phyloP scores from a whole-genome alignment of 2,329 filamentous ascomycete genomes.

The Ophiostoma piceae region DNA sequence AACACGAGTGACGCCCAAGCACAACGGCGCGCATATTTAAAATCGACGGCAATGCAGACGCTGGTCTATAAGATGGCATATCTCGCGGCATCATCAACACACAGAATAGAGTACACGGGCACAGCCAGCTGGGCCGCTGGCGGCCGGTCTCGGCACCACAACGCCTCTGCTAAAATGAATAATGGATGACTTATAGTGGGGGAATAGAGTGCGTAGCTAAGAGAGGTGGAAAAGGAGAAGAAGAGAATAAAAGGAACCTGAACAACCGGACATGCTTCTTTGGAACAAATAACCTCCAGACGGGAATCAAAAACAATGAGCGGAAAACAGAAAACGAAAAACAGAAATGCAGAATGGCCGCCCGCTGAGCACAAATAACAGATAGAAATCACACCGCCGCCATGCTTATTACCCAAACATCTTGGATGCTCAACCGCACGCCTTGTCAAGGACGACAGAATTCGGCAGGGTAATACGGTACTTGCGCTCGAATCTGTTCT shows the following conservation, averaged over 20 bases:
- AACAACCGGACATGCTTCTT: conserved; percentile 5
- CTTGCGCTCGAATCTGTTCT: conserved; percentile 16
- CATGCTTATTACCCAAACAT: background rate
- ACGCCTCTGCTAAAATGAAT: conserved; percentile 7
- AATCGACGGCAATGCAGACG: background rate
- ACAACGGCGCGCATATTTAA: background rate
- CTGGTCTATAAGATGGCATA: background rate
- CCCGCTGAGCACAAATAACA: background rate
- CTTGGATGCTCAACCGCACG: background rate
- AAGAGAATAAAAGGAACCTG: background rate
- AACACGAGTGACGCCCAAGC: background rate
- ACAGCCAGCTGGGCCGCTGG: background rate
- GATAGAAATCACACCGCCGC: background rate
- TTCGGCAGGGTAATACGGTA: conserved; percentile 16
- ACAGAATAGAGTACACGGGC: background rate
- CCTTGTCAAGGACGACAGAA: background rate
- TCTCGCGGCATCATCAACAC: background rate
- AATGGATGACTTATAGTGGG: conserved; percentile 6
- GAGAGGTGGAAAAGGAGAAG: background rate
- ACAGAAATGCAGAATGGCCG: background rate
- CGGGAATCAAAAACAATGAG: background rate
- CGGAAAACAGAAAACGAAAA: background rate
- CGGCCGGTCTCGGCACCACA: background rate
- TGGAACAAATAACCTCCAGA: background rate
- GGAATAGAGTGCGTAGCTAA: conserved; percentile 10